phyloP scores from a whole-genome alignment of 1,284 basidiomycete species.

The Ganoderma leucocontextum region DNA sequence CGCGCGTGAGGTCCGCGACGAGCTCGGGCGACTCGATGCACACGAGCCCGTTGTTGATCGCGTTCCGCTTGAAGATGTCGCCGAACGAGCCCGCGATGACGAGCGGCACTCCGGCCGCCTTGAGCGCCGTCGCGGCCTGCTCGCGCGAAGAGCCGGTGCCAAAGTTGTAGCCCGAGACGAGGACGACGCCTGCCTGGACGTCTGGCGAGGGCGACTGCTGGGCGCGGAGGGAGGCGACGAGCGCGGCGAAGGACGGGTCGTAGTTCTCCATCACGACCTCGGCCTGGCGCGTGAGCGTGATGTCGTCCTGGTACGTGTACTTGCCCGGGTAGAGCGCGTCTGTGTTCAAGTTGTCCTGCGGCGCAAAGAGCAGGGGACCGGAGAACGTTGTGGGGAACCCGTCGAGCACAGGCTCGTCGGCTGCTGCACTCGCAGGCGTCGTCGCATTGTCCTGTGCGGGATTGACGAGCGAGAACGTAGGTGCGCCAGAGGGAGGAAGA shows the following conservation, averaged over 20 bases:
- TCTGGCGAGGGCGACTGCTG: conserved; percentile 31
- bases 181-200: conserved; percentile 67
- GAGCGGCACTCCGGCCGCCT: conserved; percentile 91
- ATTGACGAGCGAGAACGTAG: conserved; percentile 65
- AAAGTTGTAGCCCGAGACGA: conserved; percentile 98
- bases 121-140: conserved; percentile 97
- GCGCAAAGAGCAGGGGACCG: conserved; percentile 90
- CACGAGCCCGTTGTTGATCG: conserved; percentile 98
- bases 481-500: conserved; percentile 63
- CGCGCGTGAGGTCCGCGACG: conserved; percentile 83
- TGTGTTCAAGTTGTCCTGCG: conserved; percentile 98
- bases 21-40: conserved; percentile 94
- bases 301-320: conserved; percentile 99
- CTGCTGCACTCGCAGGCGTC: conserved; percentile 38
- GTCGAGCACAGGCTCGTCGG: conserved; percentile 70
- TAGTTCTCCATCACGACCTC: conserved; percentile 99
- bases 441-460: conserved; percentile 41
- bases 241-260: conserved; percentile 85
- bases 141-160: conserved; percentile 99
- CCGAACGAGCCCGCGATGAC: conserved; percentile 98
- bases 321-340: conserved; percentile 99
- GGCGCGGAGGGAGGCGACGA: conserved; percentile 69
- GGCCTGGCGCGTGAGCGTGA: conserved; percentile 93
- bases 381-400: conserved; percentile 88
- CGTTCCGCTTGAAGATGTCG: conserved; percentile 99